Base-by-base conservation (phyloP, 2,329 filamentous ascomycete genomes). In the Cryphonectria radicalis region DNA sequence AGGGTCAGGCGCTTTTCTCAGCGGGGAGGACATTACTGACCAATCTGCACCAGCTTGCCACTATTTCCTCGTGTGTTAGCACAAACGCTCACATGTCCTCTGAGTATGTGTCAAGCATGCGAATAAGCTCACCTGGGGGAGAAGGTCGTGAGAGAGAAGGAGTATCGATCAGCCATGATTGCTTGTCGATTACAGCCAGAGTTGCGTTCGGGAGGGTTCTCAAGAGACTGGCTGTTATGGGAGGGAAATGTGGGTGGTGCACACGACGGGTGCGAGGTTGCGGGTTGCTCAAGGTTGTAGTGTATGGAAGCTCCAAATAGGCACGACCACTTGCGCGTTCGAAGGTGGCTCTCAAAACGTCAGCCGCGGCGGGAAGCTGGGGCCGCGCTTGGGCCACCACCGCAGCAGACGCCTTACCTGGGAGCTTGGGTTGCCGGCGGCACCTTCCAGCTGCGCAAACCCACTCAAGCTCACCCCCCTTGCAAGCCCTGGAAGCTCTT, bases 111-210 rank as follows among this genome's bases (percentile, higher is more conserved):
- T 32, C 11, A 46, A 22, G 40, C 25, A 53, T 63, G 66, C 69
- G 59, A 42, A 77, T 76, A 75, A 80, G 80, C 90, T 84, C 91
- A 97, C 96, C 95, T 99, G 82, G 96, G 96, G 80, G 96, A 98
- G 91, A 99, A 99, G 76, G 96, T 99, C 75, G 96, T 99, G 82
- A 99, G 89, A 73, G 96, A 99, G 91, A 99, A 99, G 70, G 95
- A 98, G 85, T 99, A 99, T 87, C 96, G 90, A 85, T 99, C 96
- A 80, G 96, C 95, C 95, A 99, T 99, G 81, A 72, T 73, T 73
- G 68, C 74, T 79, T 78, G 73, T 68, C 25, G 22, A 68, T 53
- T 59, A 55, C 28, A 22, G 57, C 28, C 35, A 32, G 43, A 25
- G 53, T 46, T 17, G 17, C 22, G 63, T 57, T 55, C 43, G 28